Evolutionary conservation across 2,329 filamentous ascomycete genomes (phyloP), one percentile per base, ranked within the genome.

Genomic region (Trichoderma cornu-damae): DNA sequence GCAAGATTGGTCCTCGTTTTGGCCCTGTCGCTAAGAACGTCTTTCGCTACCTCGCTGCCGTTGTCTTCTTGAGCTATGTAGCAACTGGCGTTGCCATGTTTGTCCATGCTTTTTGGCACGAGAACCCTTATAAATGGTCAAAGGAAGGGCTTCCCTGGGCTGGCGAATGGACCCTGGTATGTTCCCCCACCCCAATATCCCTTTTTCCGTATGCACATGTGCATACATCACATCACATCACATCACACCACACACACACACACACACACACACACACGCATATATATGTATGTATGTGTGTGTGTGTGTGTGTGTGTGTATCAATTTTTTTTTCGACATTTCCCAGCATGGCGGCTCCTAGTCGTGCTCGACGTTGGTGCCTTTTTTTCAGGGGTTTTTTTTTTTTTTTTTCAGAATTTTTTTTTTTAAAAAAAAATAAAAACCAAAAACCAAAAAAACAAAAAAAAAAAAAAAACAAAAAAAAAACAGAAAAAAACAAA

Each of bases 11-110:
- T 16, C 77, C 69, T 26, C 79, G 84, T 63, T 85, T 90, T 70
- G 86, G 85, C 60, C 80, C 77, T n/a, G 76, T 79, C 46, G 79
- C 85, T 63, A 90, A 89, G 70, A 77, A 83, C 35, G 75, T 89
- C 48, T 96, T 96, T 72, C 84, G 87, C 67, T 90, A 84, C 77
- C 74, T 93, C 18, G 86, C 88, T 38, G 79, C 84, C 28, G 79
- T 80, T n/a, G 76, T 91, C 16, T 80, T 92, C 51, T 69, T 88
- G 62, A 89, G 88, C 30, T 91, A 96, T 66, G 73, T 92, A 55
- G 88, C 79, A 61, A 91, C 90, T 73, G 86, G 87, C 50, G 78
- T 80, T 52, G 83, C 88, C 65, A 84, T 92, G 69, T 83, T 94
- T 47, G 70, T 83, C 46, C 91, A 94, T 73, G 86, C 89, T 60